Evolutionary conservation across 805 yeast species (phyloP).

Genomic region (Kodamaea leandrae): DNA sequence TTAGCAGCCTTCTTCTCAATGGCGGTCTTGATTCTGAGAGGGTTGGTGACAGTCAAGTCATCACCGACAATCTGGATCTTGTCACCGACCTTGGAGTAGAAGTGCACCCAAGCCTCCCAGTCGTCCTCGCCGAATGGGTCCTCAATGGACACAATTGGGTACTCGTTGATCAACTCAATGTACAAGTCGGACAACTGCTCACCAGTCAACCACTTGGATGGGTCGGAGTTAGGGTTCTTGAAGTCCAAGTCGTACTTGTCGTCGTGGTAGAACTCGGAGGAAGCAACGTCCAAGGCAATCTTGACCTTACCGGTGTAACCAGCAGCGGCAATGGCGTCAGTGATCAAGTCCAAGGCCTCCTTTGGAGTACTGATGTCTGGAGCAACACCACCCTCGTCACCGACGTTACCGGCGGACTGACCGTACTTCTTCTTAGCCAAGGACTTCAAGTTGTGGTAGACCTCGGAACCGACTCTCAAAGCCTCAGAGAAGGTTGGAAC

Average conservation of each 20-base stretch:
- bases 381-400: conserved; percentile 99
- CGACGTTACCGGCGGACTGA: conserved; percentile 98
- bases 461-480: conserved; percentile 95
- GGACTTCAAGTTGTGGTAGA: conserved; percentile 93
- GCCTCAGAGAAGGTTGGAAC: conserved; percentile 93
- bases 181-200: conserved; percentile 82
- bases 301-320: conserved; percentile 92
- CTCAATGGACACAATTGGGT: conserved; percentile 98
- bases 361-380: conserved; percentile 93
- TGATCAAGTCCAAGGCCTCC: conserved; percentile 95
- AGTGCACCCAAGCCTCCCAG: conserved; percentile 97
- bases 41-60: conserved; percentile 98
- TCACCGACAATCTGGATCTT: conserved; percentile 92
- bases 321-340: conserved; percentile 84
- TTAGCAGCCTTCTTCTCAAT: conserved; percentile 94
- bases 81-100: conserved; percentile 65
- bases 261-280: conserved; percentile 96
- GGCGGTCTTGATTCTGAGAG: conserved; percentile 89
- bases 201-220: conserved; percentile 88
- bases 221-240: conserved; percentile 94
- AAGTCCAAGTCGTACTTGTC: conserved; percentile 97
- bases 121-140: conserved; percentile 99
- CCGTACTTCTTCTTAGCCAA: conserved; percentile 95
- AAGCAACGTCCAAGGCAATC: conserved; percentile 95
- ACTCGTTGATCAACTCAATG: conserved; percentile 73